These are phyloP conservation scores for Trichoderma koningiopsis DNA, from an alignment of 2,329 filamentous ascomycete genomes.

Conservation along the genomic window DNA sequence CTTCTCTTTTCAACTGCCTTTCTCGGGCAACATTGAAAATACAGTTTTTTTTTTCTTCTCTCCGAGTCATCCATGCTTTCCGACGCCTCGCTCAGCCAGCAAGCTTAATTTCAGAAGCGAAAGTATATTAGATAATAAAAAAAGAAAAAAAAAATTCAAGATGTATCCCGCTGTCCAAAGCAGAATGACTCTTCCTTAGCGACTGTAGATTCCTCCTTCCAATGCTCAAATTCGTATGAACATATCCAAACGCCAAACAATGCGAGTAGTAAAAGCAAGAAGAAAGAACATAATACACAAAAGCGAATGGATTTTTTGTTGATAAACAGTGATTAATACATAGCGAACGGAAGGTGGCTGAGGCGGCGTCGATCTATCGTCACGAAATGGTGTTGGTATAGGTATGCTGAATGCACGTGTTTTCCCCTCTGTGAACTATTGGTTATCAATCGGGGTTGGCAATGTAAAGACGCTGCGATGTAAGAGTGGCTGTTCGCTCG, in stretches of 20 bases:
- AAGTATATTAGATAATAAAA: conserved; percentile 19
- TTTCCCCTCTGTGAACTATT: not conserved
- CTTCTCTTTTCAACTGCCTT: conserved; percentile 10
- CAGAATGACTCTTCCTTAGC: conserved; percentile 28
- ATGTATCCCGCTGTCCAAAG: conserved; percentile 31
- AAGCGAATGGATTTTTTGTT: conserved; percentile 17
- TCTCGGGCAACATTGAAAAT: conserved; percentile 16
- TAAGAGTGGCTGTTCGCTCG: conserved; percentile 77
- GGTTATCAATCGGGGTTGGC: conserved; percentile 72
- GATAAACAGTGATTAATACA: not conserved
- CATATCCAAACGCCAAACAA: conserved; percentile 29
- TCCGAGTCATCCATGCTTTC: not conserved
- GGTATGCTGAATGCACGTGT: not conserved
- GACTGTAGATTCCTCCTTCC: conserved; percentile 29
- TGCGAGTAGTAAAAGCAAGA: conserved; percentile 24
- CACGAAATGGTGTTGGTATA: conserved; percentile 14
- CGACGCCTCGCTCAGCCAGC: conserved; percentile 22
- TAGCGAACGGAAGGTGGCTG: conserved; percentile 22
- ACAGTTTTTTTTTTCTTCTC: conserved; percentile 8
- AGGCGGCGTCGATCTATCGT: conserved; percentile 29
- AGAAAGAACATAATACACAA: not conserved
- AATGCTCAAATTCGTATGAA: conserved; percentile 28
- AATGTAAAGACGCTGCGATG: conserved; percentile 74
- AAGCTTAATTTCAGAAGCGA: conserved; percentile 27
- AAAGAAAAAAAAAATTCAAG: not conserved